Evolutionary conservation across 1,284 basidiomycete species (phyloP), one percentile per base, ranked within the genome.

Genomic region (Cutaneotrichosporon sp.): DNA sequence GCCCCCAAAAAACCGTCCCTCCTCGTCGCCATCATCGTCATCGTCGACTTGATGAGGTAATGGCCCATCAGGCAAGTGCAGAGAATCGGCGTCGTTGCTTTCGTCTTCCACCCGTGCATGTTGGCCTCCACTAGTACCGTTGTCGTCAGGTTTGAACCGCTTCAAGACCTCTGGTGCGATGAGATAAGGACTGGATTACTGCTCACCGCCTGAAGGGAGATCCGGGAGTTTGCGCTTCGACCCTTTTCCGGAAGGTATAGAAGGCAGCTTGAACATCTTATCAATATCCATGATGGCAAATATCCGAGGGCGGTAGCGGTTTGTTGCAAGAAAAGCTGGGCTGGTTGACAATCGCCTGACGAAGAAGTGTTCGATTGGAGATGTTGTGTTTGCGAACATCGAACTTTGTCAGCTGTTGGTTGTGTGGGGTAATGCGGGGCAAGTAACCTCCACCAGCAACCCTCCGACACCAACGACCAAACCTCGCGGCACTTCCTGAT

Each of bases 1-100:
- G 3, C 91, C 90, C 26, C 92, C 92, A 68, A 87, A 96, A 77
- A 96, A 94, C 13, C 92, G 80, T 0, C 92, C 92, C 61, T 93
- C 88, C 65, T 94, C 91, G 69, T 93, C 90, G 63, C 92, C 91
- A 1, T 71, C 82, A 65, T 87, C 92, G 67, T 30, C 37, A 1
- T 36, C 35, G 3, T 40, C 37, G 15, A n/a, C 22, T 8, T 10
- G 26, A 30, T 10, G 5, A 10, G 26, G 26, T 5, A 5, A 5
- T 7, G 10, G 26, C 26, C 10, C 26, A 10, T 10, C 10, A 10
- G 26, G 26, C 26, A 13, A 0, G 7, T 2, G 37, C 13, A 15
- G 37, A n/a, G 26, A 12, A 18, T 50, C 48, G 5, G 42, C 43
- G 3, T 35, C 49, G 10, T 17, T 21, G 8, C 8, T 8, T n/a